Base-by-base conservation (phyloP, 768 basidiomycete species). In the Leccinum truebloodii region DNA sequence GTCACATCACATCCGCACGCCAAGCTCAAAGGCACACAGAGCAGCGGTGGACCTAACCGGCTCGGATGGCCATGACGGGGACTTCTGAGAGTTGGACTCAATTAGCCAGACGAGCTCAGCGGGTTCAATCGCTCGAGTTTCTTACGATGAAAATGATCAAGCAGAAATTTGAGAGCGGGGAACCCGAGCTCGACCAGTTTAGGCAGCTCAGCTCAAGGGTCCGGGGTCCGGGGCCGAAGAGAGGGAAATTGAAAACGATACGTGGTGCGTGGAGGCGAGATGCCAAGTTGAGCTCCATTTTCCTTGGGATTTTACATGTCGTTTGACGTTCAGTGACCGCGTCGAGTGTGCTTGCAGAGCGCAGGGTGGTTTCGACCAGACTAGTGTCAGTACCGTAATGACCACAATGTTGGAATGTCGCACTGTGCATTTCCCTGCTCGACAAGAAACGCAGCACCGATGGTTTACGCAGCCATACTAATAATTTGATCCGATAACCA, bases 1-100 rank as follows among this genome's bases (percentile, higher is more conserved):
- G 41, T 55, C 34, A 35, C 13, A 35, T 6, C 13, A 14, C 13
- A 35, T 35, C 0, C 22, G 2, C 44, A 4, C 41, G 34, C 34
- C 13, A 18, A 0, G 34, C 50, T 57, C 18, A 52, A n/a, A 2
- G 67, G 67, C 2, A 54, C 20, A 44, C 65, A 69, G 7, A 69
- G n/a, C 32, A 64, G 16, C 6, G 58, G 59, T 20, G 51, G 4
- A 32, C 32, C 32, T 32, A 32, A 32, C 32, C 12, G 32, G 32
- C 32, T 32, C 10, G 12, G 54, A 60, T 60, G 44, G 4, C 20
- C 44, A 22, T 9, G 37, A 39, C 37, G 37, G 16, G 16, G 37
- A 7, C 37, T 14, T 46, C 44, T n/a, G 44, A n/a, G n/a, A 46
- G 20, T 46, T 10, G 20, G 37, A 7, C 32, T 18, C 5, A 30